Evolutionary conservation across 768 basidiomycete genomes (phyloP).

Genomic region (Mycena kentingensis): DNA sequence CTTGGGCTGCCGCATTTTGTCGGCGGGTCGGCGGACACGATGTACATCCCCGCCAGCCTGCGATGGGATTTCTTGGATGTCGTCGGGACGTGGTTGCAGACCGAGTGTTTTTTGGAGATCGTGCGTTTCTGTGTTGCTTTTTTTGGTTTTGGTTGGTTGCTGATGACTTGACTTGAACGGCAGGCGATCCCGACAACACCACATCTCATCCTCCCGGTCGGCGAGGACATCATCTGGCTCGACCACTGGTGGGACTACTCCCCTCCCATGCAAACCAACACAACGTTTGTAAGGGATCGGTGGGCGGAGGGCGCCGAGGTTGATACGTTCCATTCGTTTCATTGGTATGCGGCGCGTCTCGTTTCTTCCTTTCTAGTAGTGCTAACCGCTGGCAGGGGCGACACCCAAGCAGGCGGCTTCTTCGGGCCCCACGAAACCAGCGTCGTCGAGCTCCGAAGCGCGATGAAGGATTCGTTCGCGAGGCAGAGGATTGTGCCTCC

Average conservation of each 20-base stretch:
- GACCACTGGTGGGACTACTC: constrained; percentile 57
- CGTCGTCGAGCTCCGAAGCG: constrained; percentile 38
- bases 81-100: constrained; percentile 47
- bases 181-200: constrained; percentile 44
- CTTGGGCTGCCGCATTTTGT: constrained; percentile 41
- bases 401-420: constrained; percentile 32
- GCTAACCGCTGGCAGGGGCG: constrained; percentile 16
- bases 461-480: constrained; percentile 41
- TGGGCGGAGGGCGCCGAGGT: constrained; percentile 51
- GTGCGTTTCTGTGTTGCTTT: not conserved
- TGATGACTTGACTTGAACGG: no score
- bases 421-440: constrained; percentile 39
- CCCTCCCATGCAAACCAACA: constrained; percentile 44
- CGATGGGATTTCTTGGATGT: constrained; percentile 42
- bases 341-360: constrained; percentile 52
- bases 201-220: constrained; percentile 42
- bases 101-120: constrained; percentile 52
- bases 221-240: constrained; percentile 46
- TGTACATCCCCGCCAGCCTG: constrained; percentile 49
- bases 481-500: constrained; percentile 34
- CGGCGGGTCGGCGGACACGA: constrained; percentile 50
- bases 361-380: not conserved
- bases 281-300: constrained; percentile 46
- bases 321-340: constrained; percentile 54
- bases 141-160: no score